Evolutionary conservation across 192 early-diverging fungal species (phyloP), one percentile per base, ranked within the genome.

Genomic region (Backusella westeae): DNA sequence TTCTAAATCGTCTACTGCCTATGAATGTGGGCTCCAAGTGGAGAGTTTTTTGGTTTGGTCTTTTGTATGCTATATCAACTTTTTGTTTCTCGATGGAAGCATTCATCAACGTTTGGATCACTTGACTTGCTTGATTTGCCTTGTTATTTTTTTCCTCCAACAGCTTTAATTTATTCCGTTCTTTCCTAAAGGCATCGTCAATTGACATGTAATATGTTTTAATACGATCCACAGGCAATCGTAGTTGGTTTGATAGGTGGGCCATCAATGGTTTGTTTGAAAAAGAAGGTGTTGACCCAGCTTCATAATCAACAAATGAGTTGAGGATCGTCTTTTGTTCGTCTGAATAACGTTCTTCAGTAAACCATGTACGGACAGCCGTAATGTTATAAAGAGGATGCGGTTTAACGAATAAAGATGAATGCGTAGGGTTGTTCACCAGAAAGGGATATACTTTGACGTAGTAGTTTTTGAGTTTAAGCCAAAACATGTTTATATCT

Each of bases 1-100:
- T 69, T 69, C 68, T 69, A 21, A 69, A 69, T 69, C 34, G 15
- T 41, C n/a, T 69, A 41, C 68, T 69, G 21, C 68, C 68, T 39
- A 69, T 21, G 39, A 69, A 69, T 23, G 68, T 69, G 36, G 68
- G 38, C 19, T 36, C n/a, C 21, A 41, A 9, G 6, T n/a, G 39
- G 12, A 23, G 68, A 10, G 19, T 9, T 9, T 8, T 19, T 21
- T n/a, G 35, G 35, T 21, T 36, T 21, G 6, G 2, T 7, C 39
- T 41, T 36, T 68, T 34, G 35, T 23, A 10, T n/a, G 5, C 35
- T 39, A 8, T 38, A 23, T 23, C 68, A 38, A 69, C 35, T 15
- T 69, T 69, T 9, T 38, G 19, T 9, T 36, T 69, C 23, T 69
- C 21, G 38, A 69, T 14, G 26, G 68, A 69, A 35, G 68, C 38